Conservation (phyloP, 2,329 filamentous ascomycete genomes). For the Botrytis fragariae region DNA sequence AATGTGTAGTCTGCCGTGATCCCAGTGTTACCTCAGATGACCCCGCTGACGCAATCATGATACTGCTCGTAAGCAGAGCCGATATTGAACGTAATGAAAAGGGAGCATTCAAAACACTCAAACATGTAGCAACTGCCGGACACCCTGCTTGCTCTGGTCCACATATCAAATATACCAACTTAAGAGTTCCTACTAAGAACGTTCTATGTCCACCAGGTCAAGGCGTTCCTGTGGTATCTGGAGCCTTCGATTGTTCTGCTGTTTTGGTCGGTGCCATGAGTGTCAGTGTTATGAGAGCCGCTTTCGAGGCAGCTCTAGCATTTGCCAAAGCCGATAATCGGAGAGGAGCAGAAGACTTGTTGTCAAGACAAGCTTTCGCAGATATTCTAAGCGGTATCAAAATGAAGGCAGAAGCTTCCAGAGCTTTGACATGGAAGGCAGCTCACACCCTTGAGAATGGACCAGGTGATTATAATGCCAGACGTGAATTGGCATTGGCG, state of each 20-base stretch:
- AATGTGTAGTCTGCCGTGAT: conserved; percentile 50
- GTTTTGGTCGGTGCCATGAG: conserved; percentile 54
- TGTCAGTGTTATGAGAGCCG: conserved; percentile 52
- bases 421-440: conserved; percentile 53
- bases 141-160: conserved; percentile 50
- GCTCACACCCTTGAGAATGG: conserved; percentile 42
- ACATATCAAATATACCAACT: conserved; percentile 47
- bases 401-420: conserved; percentile 48
- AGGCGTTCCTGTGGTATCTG: conserved; percentile 45
- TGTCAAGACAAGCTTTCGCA: conserved; percentile 49
- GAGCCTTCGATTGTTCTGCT: conserved; percentile 43
- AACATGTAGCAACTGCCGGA: conserved; percentile 46
- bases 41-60: conserved; percentile 44
- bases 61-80: conserved; percentile 49
- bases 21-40: conserved; percentile 28
- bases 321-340: conserved; percentile 50
- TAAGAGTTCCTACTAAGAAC: conserved; percentile 48
- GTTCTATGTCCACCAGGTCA: conserved; percentile 46
- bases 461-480: conserved; percentile 34
- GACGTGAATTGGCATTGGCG: conserved; percentile 46
- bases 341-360: conserved; percentile 45
- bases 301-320: conserved; percentile 50
- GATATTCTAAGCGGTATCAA: conserved; percentile 53
- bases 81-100: conserved; percentile 47
- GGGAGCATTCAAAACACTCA: conserved; percentile 46